Base-by-base conservation (phyloP, 2,329 filamentous ascomycete species). In the Kalaharituber pfeilii region DNA sequence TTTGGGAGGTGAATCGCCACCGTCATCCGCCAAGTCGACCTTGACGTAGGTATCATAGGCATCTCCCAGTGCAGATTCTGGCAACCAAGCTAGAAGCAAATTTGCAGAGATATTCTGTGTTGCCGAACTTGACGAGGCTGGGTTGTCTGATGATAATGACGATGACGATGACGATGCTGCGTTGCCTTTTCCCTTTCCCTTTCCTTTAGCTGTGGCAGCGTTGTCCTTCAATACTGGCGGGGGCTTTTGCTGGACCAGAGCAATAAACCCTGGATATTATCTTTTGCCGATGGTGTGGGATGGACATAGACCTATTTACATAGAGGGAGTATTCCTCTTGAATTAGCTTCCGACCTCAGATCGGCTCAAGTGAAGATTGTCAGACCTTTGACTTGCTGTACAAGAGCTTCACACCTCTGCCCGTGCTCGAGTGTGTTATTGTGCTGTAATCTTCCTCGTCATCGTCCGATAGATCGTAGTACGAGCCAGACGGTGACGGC, bases 201-300 rank as follows among this genome's bases (percentile, higher is more conserved):
- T 47, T 22, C 42, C 42, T n/a, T n/a, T n/a, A n/a, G 30, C 30
- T 9, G 9, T 9, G 9, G 30, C n/a, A 6, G 15, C 13, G 18
- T 47, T 22, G 25, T 47, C 42, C 44, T 64, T 59, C 53, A 64
- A 62, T 50, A 60, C 55, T 49, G 59, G 66, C 28, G 71, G 67
- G 0, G 74, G 74, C 67, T 93, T 94, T 67, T 98, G 89, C 68
- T 98, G 86, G 13, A 98, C 74, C 2, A 98, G 75, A 18, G 91
- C 89, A 62, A 98, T 81, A 67, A 91, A 98, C 47, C 91, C 91
- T 3, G 86, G 54, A 98, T 93, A 62, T 98, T 98, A 72, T 98
- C 91, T 71, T 88, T 94, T 54, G 88, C 78, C 0, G 86, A 93
- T 0, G 89, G 84, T 0, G 87, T 87, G 1, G 91, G 91, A 68